Conservation (phyloP, 106 monocot genomes). For the Vanilla planifolia region DNA sequence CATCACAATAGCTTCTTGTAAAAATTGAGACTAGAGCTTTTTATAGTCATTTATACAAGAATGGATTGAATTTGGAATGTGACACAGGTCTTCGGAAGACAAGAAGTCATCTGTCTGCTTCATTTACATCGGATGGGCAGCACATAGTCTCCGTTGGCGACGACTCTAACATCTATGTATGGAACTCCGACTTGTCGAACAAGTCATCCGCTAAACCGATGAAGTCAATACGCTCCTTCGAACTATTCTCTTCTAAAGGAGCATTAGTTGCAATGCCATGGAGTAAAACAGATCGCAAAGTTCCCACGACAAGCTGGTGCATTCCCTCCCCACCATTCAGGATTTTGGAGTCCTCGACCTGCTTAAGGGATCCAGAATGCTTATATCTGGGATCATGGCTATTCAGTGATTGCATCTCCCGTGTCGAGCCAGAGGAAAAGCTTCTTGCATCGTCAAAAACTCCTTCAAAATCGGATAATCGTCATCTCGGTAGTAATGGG, state of each 20-base stretch:
- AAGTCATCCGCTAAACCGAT: slow-evolving; percentile 11
- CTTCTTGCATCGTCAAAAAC: slow-evolving; percentile 14
- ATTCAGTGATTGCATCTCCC: slow-evolving; percentile 30
- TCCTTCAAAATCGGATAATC: slow-evolving; percentile 1
- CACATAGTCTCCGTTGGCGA: slow-evolving; percentile 65
- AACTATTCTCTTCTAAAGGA: slow-evolving; percentile 61
- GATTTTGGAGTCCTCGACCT: slow-evolving; percentile 22
- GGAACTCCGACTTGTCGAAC: slow-evolving; percentile 37
- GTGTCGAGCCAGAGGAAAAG: slow-evolving; percentile 78
- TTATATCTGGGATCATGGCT: slow-evolving; percentile 43
- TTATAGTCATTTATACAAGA: too few species aligned
- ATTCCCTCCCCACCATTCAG: slow-evolving; percentile 15
- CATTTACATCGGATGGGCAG: slow-evolving; percentile 77
- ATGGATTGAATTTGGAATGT: neutral
- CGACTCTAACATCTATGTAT: slow-evolving; percentile 69
- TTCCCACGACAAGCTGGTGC: neutral
- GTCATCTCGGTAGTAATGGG: neutral
- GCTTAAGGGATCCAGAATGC: slow-evolving; percentile 35
- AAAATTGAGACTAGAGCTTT: too few species aligned
- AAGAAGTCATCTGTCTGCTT: slow-evolving; percentile 47
- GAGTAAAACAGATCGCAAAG: slow-evolving; percentile 28
- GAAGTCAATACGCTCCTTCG: slow-evolving; percentile 43
- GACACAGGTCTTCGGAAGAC: slow-evolving; percentile 50
- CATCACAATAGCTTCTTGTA: too few species aligned
- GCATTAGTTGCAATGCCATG: slow-evolving; percentile 54